Evolutionary conservation across 2,329 filamentous ascomycete species (phyloP), one percentile per base, ranked within the genome.

Genomic region (Apiospora koreana): DNA sequence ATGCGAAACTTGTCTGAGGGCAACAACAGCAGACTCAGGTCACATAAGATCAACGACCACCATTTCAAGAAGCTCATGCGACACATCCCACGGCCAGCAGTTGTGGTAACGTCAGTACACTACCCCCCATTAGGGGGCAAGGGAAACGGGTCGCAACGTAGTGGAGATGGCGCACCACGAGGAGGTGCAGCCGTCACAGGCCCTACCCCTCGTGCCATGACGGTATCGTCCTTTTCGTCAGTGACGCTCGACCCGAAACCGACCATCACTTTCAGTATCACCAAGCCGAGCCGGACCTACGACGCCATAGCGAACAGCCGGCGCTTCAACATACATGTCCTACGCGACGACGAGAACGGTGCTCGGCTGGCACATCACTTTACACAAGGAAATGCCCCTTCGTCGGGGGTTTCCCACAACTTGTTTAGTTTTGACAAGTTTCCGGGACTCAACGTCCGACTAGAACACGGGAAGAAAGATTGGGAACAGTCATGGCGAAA

Each of bases 211-310:
- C 82, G 84, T 42, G 88, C 84, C 65, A 87, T 90, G 84, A 89
- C 88, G 42, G 87, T 89, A 81, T 89, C 88, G 8, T 89, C 87
- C 2, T 85, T 90, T 72, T 87, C 87, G 2, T 88, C 87, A 0
- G 79, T 90, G 35, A 83, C 86, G 21, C 81, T 89, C 23, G 73
- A 76, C n/a, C 87, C 87, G 0, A 81, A 79, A 35, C 87, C 87
- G 0, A 80, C 87, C 14, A 79, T 90, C 8, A 85, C 84, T 0
- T 89, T 90, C 81, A 90, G 90, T 79, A 82, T 90, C 66, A 83
- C 83, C 31, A 82, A 85, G 38, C 88, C 88, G 25, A 89, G 86
- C 76, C 83, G 86, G 16, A 89, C 88, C 16, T 81, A 88, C 31
- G 83, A 86, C 70, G 87, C 87, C 10, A 82, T 90, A 28, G 72